A percentile compares a stretch with the other conserved stretches of the same genome.
Conservation (phyloP, 192 early-diverging fungal species). For the Backusella australiensis region DNA sequence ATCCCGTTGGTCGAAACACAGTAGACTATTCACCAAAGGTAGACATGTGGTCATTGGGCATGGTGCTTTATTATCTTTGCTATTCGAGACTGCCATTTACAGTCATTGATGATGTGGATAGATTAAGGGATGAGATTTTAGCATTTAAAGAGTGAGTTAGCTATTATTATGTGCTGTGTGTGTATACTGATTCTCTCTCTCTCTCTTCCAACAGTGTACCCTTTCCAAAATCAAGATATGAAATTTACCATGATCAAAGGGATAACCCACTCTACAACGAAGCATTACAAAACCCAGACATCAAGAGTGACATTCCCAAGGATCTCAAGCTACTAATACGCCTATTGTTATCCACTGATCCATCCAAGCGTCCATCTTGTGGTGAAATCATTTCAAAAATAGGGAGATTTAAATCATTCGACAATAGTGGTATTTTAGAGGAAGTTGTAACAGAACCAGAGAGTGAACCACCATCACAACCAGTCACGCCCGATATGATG, state of each 20-base stretch:
- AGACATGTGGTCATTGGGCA: conserved; percentile 95
- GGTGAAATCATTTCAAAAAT: conserved; percentile 55
- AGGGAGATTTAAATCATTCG: not conserved
- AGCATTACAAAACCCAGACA: not conserved
- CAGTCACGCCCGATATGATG: not conserved
- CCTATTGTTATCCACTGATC: conserved; percentile 49
- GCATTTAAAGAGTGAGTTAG: conserved; percentile 49
- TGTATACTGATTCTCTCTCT: not conserved
- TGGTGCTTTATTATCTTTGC: conserved; percentile 91
- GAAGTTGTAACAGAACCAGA: not conserved
- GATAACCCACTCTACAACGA: not conserved
- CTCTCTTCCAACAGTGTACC: conserved; percentile 22
- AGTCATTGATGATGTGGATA: conserved; percentile 89
- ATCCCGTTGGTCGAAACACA: conserved; percentile 59
- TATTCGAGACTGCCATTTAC: conserved; percentile 80
- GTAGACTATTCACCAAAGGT: conserved; percentile 82
- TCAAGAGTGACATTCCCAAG: conserved; percentile 43
- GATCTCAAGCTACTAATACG: conserved; percentile 60
- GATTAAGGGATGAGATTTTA: conserved; percentile 77
- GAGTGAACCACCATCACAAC: not conserved
- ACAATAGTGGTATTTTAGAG: not conserved
- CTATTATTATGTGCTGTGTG: not conserved
- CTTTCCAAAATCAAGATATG: conserved; percentile 35
- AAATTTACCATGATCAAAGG: not conserved
- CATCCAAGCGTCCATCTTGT: conserved; percentile 56